Evolutionary conservation across 768 basidiomycete species (phyloP).

Genomic region (Leucosporidium scottii): DNA sequence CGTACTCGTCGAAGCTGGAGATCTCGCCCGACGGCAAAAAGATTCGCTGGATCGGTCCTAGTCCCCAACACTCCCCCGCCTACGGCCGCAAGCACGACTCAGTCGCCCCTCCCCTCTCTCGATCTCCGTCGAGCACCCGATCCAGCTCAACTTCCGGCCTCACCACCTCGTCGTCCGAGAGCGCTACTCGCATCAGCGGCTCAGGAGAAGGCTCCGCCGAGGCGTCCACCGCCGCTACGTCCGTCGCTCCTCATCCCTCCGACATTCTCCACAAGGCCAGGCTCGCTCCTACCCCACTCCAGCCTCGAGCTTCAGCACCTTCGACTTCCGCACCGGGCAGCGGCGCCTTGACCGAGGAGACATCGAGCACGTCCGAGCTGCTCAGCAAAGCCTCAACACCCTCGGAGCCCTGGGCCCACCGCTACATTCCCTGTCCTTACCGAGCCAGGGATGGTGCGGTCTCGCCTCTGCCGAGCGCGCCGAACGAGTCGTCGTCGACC

Average conservation of each 20-base stretch:
- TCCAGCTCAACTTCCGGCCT: background rate
- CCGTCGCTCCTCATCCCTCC: background rate
- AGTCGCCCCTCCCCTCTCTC: background rate
- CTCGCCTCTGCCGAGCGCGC: background rate
- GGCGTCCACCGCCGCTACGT: conserved; percentile 2
- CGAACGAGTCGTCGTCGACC: background rate
- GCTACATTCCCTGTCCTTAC: background rate
- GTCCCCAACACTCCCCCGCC: background rate
- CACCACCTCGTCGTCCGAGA: conserved; percentile 4
- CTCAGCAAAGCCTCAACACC: background rate
- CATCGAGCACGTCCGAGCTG: no score
- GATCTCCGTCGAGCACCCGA: background rate
- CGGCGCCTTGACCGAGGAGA: no score
- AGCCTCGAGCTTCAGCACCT: background rate
- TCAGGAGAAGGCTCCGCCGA: background rate
- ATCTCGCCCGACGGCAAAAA: conserved; percentile 17
- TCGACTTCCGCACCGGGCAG: no score
- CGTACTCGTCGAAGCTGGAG: conserved; percentile 22
- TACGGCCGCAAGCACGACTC: background rate
- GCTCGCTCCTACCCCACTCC: background rate
- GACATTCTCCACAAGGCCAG: background rate
- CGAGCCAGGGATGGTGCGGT: background rate
- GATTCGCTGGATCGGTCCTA: conserved; percentile 24
- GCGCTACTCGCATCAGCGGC: no score
- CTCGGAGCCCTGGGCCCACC: no score